phyloP scores from a whole-genome alignment of 208 protist species.

The Trypanosomatidae sp. region DNA sequence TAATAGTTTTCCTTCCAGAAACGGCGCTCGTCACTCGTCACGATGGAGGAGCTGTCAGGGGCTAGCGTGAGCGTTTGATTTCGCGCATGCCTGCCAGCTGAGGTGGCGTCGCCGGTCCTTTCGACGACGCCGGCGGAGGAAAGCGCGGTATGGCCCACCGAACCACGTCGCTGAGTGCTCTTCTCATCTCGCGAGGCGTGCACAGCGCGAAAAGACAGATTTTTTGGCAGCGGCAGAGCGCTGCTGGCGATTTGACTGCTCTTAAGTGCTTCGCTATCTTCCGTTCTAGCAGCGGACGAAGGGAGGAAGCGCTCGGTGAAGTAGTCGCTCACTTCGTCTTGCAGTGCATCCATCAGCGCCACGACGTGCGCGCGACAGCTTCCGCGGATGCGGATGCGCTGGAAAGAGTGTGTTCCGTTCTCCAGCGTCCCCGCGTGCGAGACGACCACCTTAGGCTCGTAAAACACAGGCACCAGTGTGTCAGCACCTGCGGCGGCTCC shows the following conservation, averaged over 20 bases:
- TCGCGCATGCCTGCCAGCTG: conserved; percentile 2
- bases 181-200: no score
- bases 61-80: conserved; percentile 14
- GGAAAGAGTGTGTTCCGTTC: conserved; percentile 74
- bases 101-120: not conserved
- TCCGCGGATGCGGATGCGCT: conserved; percentile 85
- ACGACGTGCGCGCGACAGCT: conserved; percentile 81
- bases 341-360: conserved; percentile 48
- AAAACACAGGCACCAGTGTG: conserved; percentile 67
- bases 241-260: not conserved
- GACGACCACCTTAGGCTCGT: conserved; percentile 81
- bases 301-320: conserved; percentile 52
- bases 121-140: conserved; percentile 1
- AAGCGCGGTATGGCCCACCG: conserved; percentile 14
- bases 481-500: not conserved
- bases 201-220: conserved; percentile 27
- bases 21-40: conserved; percentile 64
- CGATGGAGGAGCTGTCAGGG: conserved; percentile 25
- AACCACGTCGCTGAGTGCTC: not conserved
- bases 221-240: conserved; percentile 19
- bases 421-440: conserved; percentile 83
- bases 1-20: conserved; percentile 88
- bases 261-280: not conserved
- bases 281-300: not conserved
- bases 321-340: conserved; percentile 43